Base-by-base conservation (phyloP, 305 asterid species). In the Ruellia speciosa region DNA sequence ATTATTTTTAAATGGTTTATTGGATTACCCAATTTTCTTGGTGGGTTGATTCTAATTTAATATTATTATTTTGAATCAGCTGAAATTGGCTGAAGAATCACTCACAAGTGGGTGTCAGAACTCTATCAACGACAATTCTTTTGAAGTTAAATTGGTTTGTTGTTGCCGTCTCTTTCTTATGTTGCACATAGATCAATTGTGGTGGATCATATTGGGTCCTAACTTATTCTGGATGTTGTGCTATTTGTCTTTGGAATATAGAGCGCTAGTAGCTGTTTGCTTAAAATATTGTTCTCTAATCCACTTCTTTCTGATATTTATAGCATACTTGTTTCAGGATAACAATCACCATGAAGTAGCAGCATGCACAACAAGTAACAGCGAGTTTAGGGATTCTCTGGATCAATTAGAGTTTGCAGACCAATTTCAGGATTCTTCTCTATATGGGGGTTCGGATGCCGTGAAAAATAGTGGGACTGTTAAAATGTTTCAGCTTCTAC, bases 401-500 rank as follows among this genome's bases (percentile, higher is more conserved):
- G 68, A 74, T 37, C 66, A 69, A 60, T 64, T 65, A 62, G 88
- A 73, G 59, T 76, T 79, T 58, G 76, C 72, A 33, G 81, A 80
- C 17, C 88, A 77, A 51, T 66, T 72, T 59, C 84, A 75, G 39
- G 71, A 63, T 67, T 73, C 89, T 61, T 68, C 76, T 72, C 56
- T 65, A 41, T 66, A 61, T 66, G 85, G 75, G 70, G 73, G 64
- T 66, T 69, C 70, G 62, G 85, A 78, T 64, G 68, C 74, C 12
- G 87, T 69, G 51, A 68, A 72, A 69, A 78, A 54, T 64, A 78
- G 72, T 58, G 74, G 60, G 60, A 75, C 60, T 61, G 66, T 82
- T 60, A 95, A 97, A 54, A 83, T 93, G 60, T 85, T 75, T 78
- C 97, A 93, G 66, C 83, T 96, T 77, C 81, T 93, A 58, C 80